These are phyloP conservation scores for Alnus glutinosa DNA, from an alignment of 306 rosid genomes.

Conservation along the genomic window DNA sequence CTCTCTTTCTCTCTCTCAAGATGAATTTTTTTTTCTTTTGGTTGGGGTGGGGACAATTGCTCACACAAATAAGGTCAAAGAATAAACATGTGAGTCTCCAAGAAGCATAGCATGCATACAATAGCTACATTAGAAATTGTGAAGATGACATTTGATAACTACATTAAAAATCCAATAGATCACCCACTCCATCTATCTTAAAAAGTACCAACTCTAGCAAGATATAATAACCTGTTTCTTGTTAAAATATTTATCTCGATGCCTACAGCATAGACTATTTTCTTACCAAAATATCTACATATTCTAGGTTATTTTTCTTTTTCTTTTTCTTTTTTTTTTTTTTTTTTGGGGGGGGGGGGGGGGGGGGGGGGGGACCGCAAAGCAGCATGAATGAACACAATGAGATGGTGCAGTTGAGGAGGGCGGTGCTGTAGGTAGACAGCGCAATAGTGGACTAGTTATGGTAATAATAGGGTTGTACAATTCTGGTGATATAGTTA, in stretches of 20 bases:
- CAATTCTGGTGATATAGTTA: not conserved
- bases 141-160: not conserved
- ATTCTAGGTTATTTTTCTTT: not conserved
- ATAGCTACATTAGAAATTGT: too few relatives aligned
- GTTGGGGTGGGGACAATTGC: not conserved
- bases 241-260: not conserved
- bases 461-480: not conserved
- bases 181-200: slow-evolving; percentile 9
- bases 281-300: not conserved
- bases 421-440: not conserved
- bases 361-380: not conserved
- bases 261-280: not conserved
- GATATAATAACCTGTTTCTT: not conserved
- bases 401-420: not conserved
- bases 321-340: not conserved
- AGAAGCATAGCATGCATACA: not conserved
- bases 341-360: not conserved
- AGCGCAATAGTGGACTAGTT: not conserved
- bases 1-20: not conserved
- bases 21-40: too few relatives aligned
- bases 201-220: not conserved
- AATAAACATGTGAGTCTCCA: not conserved
- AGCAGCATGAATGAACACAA: not conserved
- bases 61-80: not conserved
- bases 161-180: not conserved